Evolutionary conservation across 352 stramenopile genomes (phyloP).

Genomic region (Phytophthora parvispora): DNA sequence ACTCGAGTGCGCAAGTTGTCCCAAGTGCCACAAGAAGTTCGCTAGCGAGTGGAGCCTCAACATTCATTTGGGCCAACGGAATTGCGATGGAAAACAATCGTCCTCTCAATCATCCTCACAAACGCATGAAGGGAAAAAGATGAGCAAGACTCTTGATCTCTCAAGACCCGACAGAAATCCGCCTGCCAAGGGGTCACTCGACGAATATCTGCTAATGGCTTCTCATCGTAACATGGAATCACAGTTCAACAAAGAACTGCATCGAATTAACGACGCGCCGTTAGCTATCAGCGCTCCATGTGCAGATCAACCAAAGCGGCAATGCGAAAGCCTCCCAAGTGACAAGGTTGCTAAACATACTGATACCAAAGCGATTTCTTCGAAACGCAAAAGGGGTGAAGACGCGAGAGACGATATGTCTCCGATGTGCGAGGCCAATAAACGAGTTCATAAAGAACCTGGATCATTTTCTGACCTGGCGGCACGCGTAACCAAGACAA

Average conservation of each 20-base stretch:
- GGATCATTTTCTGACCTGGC: background rate
- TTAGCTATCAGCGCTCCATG: background rate
- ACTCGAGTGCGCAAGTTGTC: background rate
- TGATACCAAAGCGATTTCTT: too few species aligned
- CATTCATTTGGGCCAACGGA: background rate
- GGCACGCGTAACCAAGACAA: background rate
- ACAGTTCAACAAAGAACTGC: background rate
- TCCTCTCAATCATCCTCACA: background rate
- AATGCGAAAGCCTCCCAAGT: background rate
- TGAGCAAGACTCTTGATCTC: constrained; percentile 1
- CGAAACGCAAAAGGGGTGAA: constrained; percentile 7
- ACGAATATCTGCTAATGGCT: constrained; percentile 3
- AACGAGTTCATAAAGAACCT: constrained; percentile 1
- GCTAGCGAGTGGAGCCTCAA: background rate
- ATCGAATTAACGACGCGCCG: background rate
- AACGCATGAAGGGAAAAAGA: too few species aligned
- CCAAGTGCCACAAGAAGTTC: background rate
- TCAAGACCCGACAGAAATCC: background rate
- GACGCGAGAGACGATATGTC: constrained; percentile 8
- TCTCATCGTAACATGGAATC: background rate
- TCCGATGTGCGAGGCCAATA: constrained; percentile 1
- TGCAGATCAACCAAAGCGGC: background rate
- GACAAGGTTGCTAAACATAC: background rate
- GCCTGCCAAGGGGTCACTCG: background rate
- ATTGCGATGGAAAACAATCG: background rate